Evolutionary conservation across 371 early-diverging fungal species (phyloP), one percentile per base, ranked within the genome.

Genomic region (Apophysomyces ossiformis): DNA sequence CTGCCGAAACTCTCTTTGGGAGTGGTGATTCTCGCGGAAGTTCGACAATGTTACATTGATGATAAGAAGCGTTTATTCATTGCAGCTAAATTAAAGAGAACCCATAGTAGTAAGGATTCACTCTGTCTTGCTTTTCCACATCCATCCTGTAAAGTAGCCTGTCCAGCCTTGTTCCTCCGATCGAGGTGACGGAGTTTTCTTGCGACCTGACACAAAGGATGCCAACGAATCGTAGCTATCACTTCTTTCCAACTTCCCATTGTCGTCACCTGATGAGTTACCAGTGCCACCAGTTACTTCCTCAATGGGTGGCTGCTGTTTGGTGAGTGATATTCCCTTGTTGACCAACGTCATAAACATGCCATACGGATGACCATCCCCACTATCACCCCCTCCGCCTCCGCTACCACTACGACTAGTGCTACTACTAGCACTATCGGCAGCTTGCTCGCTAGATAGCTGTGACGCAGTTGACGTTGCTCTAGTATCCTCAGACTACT

Each of bases 151-250:
- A n/a, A 63, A 36, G 26, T 63, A 63, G 26, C 63, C 39, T 16
- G 18, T 15, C 63, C 63, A 63, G n/a, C 54, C 47, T 63, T 35
- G 63, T 36, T 18, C 32, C 46, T 47, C 54, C 32, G 37, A 6
- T 7, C 37, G 63, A 15, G 35, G 54, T 5, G 63, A 35, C 18
- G 36, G 39, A 37, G 37, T 15, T 18, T 21, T 45, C 54, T 61
- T 61, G 46, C 60, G 60, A 15, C 39, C 37, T 9, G 36, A 37
- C 8, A 63, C 63, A 36, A 63, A 37, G 3, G 63, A 63, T 11
- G 50, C 56, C 54, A 63, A 56, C 7, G 63, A 63, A 35, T 63
- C 63, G 41, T 63, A 63, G 37, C 63, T 63, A 15, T 63, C 63
- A 7, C n/a, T 47, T n/a, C 47, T 47, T 47, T 47, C 47, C 9